A percentile compares a stretch with the other conserved stretches of the same genome.
Evolutionary conservation across 2,329 filamentous ascomycete genomes (phyloP).

Genomic region (Fusarium nematophilum): DNA sequence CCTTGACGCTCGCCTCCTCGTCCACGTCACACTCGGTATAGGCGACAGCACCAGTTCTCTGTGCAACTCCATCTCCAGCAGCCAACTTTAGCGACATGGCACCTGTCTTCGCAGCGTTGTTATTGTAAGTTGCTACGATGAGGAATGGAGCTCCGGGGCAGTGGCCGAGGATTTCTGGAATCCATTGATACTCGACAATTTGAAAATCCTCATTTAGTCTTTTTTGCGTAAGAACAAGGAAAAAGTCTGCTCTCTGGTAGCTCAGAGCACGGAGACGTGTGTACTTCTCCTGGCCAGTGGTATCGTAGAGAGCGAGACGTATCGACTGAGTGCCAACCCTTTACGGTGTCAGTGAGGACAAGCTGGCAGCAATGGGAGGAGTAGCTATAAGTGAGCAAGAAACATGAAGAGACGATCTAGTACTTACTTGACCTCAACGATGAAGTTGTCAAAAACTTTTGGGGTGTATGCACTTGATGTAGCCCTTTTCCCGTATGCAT

Average conservation of each 20-base stretch:
- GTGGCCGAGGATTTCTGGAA: not conserved
- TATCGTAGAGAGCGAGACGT: not conserved
- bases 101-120: not conserved
- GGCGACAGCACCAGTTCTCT: not conserved
- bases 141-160: not conserved
- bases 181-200: slow-evolving; percentile 2
- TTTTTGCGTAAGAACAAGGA: slow-evolving; percentile 1
- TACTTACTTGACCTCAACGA: slow-evolving; percentile 11
- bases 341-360: not conserved
- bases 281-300: slow-evolving; percentile 3
- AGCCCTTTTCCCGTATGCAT: not conserved
- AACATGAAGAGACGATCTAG: too few relatives aligned
- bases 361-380: too few relatives aligned
- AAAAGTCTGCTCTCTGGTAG: not conserved
- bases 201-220: not conserved
- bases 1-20: not conserved
- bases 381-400: too few relatives aligned
- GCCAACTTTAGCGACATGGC: not conserved
- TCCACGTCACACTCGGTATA: slow-evolving; percentile 6
- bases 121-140: slow-evolving; percentile 3
- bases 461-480: not conserved
- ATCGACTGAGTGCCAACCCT: slow-evolving; percentile 3
- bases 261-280: not conserved
- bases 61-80: not conserved
- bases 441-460: slow-evolving; percentile 8